A percentile compares a stretch with the other conserved stretches of the same genome.
These are phyloP conservation scores for Balakata baccata DNA, from an alignment of 345 rosid species.

Conservation along the genomic window DNA sequence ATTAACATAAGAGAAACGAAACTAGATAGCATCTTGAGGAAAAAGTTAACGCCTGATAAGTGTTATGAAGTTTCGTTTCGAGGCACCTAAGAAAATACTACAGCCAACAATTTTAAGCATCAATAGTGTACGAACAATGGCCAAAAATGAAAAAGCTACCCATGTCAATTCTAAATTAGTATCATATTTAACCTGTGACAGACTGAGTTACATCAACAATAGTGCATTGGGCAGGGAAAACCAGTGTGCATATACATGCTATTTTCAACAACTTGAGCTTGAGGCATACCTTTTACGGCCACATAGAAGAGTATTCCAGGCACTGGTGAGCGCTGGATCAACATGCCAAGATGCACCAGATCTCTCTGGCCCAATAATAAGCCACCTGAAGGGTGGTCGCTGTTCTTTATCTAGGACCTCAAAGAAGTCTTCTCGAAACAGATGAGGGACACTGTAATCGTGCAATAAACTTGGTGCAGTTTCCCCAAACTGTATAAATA, in stretches of 20 bases:
- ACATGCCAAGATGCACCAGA: constrained; percentile 99
- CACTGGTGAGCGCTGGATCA: constrained; percentile 96
- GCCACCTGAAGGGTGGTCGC: constrained; percentile 90
- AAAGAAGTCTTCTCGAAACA: constrained; percentile 88
- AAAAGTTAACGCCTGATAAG: background rate
- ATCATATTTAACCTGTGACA: background rate
- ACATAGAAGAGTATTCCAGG: constrained; percentile 92
- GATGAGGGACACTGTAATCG: constrained; percentile 74
- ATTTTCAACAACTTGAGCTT: background rate
- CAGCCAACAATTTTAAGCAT: background rate
- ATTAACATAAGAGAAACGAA: background rate
- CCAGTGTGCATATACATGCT: constrained; percentile 7
- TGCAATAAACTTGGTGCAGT: constrained; percentile 68
- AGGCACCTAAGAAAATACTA: background rate
- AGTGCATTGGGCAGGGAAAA: background rate
- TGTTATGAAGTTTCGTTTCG: background rate
- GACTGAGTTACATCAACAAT: background rate
- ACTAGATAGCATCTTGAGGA: background rate
- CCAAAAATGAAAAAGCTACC: background rate
- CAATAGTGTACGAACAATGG: background rate
- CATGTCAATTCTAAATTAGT: background rate
- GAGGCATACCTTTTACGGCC: constrained; percentile 82
- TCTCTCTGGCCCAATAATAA: constrained; percentile 94
- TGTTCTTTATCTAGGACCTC: constrained; percentile 64
- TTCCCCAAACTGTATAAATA: constrained; percentile 72